These are phyloP conservation scores for Diplodia sapinea DNA, from an alignment of 2,329 filamentous ascomycete genomes.

Conservation along the genomic window DNA sequence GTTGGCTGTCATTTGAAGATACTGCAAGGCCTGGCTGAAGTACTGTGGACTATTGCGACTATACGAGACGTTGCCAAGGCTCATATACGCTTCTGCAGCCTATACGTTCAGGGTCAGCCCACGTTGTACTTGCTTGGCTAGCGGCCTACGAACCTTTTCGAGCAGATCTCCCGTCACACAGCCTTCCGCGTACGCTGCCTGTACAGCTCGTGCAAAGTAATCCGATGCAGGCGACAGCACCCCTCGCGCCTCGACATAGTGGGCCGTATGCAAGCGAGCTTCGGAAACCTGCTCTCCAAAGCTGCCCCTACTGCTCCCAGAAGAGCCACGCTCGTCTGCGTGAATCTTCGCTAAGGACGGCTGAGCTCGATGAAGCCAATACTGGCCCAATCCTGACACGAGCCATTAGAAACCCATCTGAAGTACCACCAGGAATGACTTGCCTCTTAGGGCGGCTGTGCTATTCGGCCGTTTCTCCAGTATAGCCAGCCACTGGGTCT, in stretches of 20 bases:
- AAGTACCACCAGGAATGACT: not conserved
- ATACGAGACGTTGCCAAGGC: conserved; percentile 58
- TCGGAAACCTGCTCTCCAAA: conserved; percentile 34
- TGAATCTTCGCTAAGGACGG: conserved; percentile 57
- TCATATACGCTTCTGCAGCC: conserved; percentile 61
- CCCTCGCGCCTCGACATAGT: conserved; percentile 61
- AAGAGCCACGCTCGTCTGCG: conserved; percentile 50
- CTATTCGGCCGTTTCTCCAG: conserved; percentile 54
- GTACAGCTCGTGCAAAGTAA: conserved; percentile 56
- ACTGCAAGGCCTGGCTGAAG: conserved; percentile 54
- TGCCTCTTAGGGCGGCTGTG: conserved; percentile 52
- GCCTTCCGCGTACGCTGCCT: conserved; percentile 49
- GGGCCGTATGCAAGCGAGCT: conserved; percentile 45
- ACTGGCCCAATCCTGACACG: conserved; percentile 54
- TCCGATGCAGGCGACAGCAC: conserved; percentile 59
- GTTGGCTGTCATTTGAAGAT: conserved; percentile 53
- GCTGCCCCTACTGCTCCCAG: conserved; percentile 42
- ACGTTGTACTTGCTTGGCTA: not conserved
- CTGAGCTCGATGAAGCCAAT: conserved; percentile 61
- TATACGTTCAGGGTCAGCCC: conserved; percentile 36
- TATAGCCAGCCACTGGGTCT: conserved; percentile 55
- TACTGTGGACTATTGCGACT: conserved; percentile 52
- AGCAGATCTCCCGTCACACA: conserved; percentile 52
- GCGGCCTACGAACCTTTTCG: conserved; percentile 46
- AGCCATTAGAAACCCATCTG: conserved; percentile 50